Evolutionary conservation across 129 eudicot genomes (phyloP).

Genomic region (Pulicaria dysenterica): DNA sequence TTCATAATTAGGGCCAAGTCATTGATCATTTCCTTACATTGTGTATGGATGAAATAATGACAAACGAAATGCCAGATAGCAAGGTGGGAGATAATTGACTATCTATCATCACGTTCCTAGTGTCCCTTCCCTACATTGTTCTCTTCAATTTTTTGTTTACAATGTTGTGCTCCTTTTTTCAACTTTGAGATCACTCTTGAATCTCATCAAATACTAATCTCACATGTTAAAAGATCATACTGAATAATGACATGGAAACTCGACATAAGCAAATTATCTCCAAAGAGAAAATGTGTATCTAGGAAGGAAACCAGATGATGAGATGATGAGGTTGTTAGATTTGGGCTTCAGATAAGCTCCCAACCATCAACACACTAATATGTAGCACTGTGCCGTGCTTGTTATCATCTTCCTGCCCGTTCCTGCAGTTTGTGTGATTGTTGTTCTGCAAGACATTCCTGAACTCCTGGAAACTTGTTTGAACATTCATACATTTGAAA

Average conservation of each 20-base stretch:
- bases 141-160: too few species aligned
- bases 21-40: not conserved
- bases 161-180: not conserved
- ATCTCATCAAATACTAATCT: slow-evolving; percentile 1
- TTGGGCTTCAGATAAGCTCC: slow-evolving; percentile 1
- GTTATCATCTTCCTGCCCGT: slow-evolving; percentile 18
- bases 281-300: slow-evolving; percentile 1
- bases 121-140: not conserved
- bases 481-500: slow-evolving; percentile 21
- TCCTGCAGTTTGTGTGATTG: slow-evolving; percentile 12
- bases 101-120: not conserved
- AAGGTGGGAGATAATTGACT: slow-evolving; percentile 4
- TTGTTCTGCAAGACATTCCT: slow-evolving; percentile 18
- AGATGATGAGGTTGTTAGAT: slow-evolving; percentile 4
- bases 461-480: slow-evolving; percentile 7
- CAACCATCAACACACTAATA: not conserved
- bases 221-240: slow-evolving; percentile 9
- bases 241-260: not conserved
- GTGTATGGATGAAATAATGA: not conserved
- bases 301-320: slow-evolving; percentile 2
- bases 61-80: not conserved
- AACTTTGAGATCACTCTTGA: not conserved
- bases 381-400: slow-evolving; percentile 3
- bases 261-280: not conserved
- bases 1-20: not conserved